Evolutionary conservation across 768 basidiomycete species (phyloP), one percentile per base, ranked within the genome.

Genomic region (Amanita subjunquillea): DNA sequence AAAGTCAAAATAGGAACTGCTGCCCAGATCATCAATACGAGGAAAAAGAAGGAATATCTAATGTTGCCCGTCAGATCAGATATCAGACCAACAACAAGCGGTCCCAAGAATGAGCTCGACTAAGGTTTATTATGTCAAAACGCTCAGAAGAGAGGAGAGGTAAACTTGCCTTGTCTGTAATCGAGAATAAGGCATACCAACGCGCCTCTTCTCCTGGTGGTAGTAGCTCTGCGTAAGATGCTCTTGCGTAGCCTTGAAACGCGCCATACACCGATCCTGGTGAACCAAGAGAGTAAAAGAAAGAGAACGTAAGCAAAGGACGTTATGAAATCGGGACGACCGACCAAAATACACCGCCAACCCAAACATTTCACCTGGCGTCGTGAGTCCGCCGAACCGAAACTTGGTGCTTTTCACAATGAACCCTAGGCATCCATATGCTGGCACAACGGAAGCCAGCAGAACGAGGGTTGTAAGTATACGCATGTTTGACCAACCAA

Each of bases 61-160:
- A 96, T 94, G 65, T 95, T 93, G 2, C 89, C 92, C 0, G 92
- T 97, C 41, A 73, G 65, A 62, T 95, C 92, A 0, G 93, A 83
- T 38, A 97, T 87, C 36, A 93, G 58, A 0, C 91, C 93, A 1
- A 97, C 93, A 25, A 91, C 69, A 5, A 93, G 72, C 2, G 95
- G 95, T 0, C 95, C 95, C 3, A 97, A 68, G 69, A 97, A 98
- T 6, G 90, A 91, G 55, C 85, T 86, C 6, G 91, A 92, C 85
- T 96, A 63, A 30, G 9, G 22, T 3, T 6, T 12, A 10, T 6
- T 37, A 20, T 12, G 30, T 7, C 8, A 53, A n/a, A 10, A 27
- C 10, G 15, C n/a, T 42, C 2, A 10, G 32, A 22, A 62, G 58
- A 37, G 55, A 57, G 36, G 22, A 47, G 42, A 41, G 25, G 38